These are phyloP conservation scores for Heterobasidion parviporum DNA, from an alignment of 1,284 basidiomycete species.

Conservation along the genomic window DNA sequence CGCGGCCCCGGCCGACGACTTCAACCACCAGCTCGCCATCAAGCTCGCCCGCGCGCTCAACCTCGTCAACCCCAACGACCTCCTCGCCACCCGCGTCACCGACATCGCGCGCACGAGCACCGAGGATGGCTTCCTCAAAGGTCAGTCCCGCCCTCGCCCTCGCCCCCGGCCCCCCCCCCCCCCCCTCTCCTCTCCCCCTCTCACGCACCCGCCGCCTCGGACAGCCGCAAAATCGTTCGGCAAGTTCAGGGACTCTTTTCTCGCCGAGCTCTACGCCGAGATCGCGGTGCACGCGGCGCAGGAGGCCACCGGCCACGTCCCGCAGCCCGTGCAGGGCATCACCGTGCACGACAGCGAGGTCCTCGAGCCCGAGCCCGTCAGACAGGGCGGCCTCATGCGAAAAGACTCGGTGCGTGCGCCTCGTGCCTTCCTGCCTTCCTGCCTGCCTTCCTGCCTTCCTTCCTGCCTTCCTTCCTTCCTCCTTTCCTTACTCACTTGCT, in stretches of 20 bases:
- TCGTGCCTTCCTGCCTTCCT: not conserved
- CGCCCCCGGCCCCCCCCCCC: too few species aligned
- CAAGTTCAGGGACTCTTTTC: slow-evolving; percentile 67
- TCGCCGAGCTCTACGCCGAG: slow-evolving; percentile 48
- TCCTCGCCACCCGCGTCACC: slow-evolving; percentile 70
- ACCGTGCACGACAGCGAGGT: slow-evolving; percentile 76
- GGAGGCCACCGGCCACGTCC: slow-evolving; percentile 44
- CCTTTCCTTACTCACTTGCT: not conserved
- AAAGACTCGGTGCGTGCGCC: slow-evolving; percentile 51
- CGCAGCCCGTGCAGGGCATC: slow-evolving; percentile 62
- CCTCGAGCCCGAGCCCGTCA: slow-evolving; percentile 65
- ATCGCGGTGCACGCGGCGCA: slow-evolving; percentile 60
- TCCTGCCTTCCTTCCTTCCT: too few species aligned
- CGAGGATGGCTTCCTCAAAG: slow-evolving; percentile 55
- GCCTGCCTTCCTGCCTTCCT: too few species aligned
- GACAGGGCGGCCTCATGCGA: slow-evolving; percentile 73
- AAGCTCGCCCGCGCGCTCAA: slow-evolving; percentile 77
- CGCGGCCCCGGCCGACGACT: slow-evolving; percentile 32
- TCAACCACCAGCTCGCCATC: slow-evolving; percentile 72
- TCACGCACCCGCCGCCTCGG: too few species aligned
- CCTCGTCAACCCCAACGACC: slow-evolving; percentile 73
- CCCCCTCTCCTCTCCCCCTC: slow-evolving; percentile 1
- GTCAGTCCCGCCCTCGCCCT: slow-evolving; percentile 19
- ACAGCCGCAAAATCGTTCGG: slow-evolving; percentile 77
- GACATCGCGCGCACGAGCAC: slow-evolving; percentile 72